Evolutionary conservation across 2,329 filamentous ascomycete genomes (phyloP).

Genomic region (Epicoccum nigrum): DNA sequence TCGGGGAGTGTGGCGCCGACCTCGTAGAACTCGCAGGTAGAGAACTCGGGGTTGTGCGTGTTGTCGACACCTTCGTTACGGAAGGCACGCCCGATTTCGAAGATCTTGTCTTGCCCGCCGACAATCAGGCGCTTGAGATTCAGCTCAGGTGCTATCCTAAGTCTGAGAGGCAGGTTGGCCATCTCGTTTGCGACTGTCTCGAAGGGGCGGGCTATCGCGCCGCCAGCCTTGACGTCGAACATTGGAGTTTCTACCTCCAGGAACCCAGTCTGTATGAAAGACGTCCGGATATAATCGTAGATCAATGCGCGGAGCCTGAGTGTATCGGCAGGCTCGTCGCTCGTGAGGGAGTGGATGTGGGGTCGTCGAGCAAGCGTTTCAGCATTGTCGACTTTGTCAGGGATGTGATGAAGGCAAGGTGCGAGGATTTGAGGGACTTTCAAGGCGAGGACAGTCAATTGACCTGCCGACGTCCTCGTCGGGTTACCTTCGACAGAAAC

Average conservation of each 20-base stretch:
- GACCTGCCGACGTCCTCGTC: constrained; percentile 71
- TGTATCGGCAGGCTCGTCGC: constrained; percentile 69
- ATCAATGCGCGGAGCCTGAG: constrained; percentile 77
- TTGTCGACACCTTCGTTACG: constrained; percentile 77
- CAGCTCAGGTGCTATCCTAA: constrained; percentile 91
- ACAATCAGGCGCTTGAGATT: constrained; percentile 93
- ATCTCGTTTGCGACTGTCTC: constrained; percentile 80
- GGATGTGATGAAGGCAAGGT: constrained; percentile 80
- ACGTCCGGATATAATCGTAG: constrained; percentile 74
- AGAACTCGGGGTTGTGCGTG: constrained; percentile 97
- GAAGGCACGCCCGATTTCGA: constrained; percentile 91
- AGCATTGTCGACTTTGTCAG: constrained; percentile 70
- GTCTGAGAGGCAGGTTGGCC: constrained; percentile 70
- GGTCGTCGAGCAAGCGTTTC: constrained; percentile 77
- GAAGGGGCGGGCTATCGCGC: constrained; percentile 86
- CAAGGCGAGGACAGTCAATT: constrained; percentile 74
- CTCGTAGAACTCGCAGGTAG: constrained; percentile 95
- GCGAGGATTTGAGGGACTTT: constrained; percentile 74
- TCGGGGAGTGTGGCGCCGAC: constrained; percentile 79
- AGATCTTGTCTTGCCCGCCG: constrained; percentile 85
- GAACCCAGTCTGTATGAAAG: constrained; percentile 74
- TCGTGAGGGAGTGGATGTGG: constrained; percentile 85
- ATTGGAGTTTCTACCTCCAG: constrained; percentile 92
- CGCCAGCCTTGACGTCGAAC: constrained; percentile 80
- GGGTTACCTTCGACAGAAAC: constrained; percentile 75